Evolutionary conservation across 2,329 filamentous ascomycete species (phyloP), one percentile per base, ranked within the genome.

Genomic region (Fusarium chlamydosporum): DNA sequence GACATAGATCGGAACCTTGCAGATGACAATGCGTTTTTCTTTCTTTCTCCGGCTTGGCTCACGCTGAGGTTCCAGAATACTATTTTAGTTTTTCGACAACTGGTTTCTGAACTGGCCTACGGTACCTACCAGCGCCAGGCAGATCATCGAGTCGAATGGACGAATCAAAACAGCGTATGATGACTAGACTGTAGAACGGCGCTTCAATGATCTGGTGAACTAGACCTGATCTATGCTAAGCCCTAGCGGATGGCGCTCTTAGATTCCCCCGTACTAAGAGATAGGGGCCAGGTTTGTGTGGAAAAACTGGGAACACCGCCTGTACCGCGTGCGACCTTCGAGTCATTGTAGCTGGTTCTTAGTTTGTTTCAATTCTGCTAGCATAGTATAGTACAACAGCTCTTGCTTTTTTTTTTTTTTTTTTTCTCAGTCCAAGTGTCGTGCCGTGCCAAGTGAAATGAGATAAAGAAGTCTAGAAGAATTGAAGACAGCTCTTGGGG

Each of bases 191-290:
- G 23, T 6, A 38, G 23, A 51, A 27, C n/a, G 33, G 33, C 23
- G 47, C 26, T 9, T 27, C 23, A 23, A 18, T 38, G 6, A 26
- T 38, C n/a, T 20, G 34, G 23, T 35, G 23, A 13, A 12, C 23
- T 18, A 38, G 34, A 40, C 47, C 35, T n/a, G 47, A 35, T 15
- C 34, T 23, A 38, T 51, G 23, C 34, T 51, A 40, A 51, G 47
- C 31, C 47, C 38, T 51, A 51, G 47, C 34, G 23, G 37, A 35
- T 27, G 34, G 47, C 45, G 45, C 6, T 51, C n/a, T 51, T 40
- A 51, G 47, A 27, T 51, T n/a, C 47, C 47, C 43, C 34, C 33
- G 16, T 35, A 16, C 20, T 51, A 27, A 12, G 23, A 27, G 34
- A 51, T 40, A 51, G 47, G 47, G 47, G 47, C 47, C 11, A 23